Percentiles rank a stretch among this genome's conserved stretches.
These are phyloP conservation scores for Fusarium nematophilum DNA, from an alignment of 2,329 filamentous ascomycete species.

Conservation along the genomic window DNA sequence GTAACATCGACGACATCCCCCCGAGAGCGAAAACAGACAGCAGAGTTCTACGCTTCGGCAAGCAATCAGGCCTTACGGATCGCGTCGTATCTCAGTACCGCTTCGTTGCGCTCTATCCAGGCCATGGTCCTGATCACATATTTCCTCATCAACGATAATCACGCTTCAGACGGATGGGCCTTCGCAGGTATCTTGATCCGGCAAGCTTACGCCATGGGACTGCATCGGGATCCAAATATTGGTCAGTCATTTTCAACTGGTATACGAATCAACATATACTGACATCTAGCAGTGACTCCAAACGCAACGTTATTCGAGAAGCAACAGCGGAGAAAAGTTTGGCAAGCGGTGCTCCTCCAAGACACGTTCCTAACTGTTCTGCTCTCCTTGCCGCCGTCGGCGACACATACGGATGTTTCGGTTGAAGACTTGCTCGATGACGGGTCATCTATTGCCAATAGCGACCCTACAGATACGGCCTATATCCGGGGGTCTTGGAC, in stretches of 20 bases:
- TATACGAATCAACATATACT: constrained; percentile 26
- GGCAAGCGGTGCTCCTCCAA: constrained; percentile 84
- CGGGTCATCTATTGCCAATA: constrained; percentile 64
- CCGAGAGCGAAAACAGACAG: constrained; percentile 76
- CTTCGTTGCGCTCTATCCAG: constrained; percentile 78
- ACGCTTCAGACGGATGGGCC: constrained; percentile 84
- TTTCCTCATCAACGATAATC: constrained; percentile 88
- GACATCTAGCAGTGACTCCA: constrained; percentile 63
- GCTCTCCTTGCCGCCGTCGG: constrained; percentile 79
- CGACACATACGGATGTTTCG: constrained; percentile 82
- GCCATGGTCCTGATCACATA: constrained; percentile 85
- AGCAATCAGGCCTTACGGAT: constrained; percentile 81
- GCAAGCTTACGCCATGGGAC: constrained; percentile 83
- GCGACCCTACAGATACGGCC: constrained; percentile 72
- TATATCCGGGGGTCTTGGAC: constrained; percentile 84
- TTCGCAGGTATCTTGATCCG: constrained; percentile 82
- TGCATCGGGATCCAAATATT: constrained; percentile 83
- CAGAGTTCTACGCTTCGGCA: constrained; percentile 84
- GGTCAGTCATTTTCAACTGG: constrained; percentile 51
- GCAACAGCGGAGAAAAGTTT: constrained; percentile 81
- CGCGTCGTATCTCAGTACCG: constrained; percentile 80
- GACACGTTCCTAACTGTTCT: constrained; percentile 85
- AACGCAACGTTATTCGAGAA: constrained; percentile 77
- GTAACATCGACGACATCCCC: constrained; percentile 66
- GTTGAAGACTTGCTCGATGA: constrained; percentile 80